Percentiles rank a stretch among this genome's conserved stretches.
phyloP scores from a whole-genome alignment of 768 basidiomycete species.

The Candolleomyces aberdarensis region DNA sequence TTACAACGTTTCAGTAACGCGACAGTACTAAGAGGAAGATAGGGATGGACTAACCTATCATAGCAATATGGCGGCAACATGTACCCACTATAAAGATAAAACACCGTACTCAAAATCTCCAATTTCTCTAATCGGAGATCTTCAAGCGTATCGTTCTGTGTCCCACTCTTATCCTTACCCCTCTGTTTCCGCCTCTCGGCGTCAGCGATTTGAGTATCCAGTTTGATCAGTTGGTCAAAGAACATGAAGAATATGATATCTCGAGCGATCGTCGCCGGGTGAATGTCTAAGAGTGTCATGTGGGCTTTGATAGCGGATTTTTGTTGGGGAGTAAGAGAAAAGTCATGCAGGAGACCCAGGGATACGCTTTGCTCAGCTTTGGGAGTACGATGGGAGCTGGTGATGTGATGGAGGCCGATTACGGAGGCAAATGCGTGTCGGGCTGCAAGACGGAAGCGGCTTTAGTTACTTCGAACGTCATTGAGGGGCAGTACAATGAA shows the following conservation, averaged over 20 bases:
- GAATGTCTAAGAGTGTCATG: conserved; percentile 23
- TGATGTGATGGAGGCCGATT: conserved; percentile 17
- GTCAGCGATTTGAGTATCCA: not conserved
- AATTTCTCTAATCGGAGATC: not conserved
- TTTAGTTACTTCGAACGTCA: not conserved
- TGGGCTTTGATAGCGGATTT: conserved; percentile 14
- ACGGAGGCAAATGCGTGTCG: conserved; percentile 25
- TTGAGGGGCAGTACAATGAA: not conserved
- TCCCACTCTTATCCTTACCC: not conserved
- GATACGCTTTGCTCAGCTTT: not conserved
- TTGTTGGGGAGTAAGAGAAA: conserved; percentile 13
- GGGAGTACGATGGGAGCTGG: not conserved
- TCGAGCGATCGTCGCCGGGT: conserved; percentile 21
- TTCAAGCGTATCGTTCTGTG: not conserved
- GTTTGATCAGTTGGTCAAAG: conserved; percentile 16
- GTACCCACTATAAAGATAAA: not conserved
- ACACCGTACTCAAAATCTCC: not conserved
- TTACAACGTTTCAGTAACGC: not conserved
- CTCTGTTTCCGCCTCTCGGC: not conserved
- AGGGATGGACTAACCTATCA: not conserved
- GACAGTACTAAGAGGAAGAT: not conserved
- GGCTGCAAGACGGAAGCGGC: conserved; percentile 4
- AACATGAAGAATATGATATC: conserved; percentile 20
- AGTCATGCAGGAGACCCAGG: conserved; percentile 3
- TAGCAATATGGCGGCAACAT: conserved; percentile 4